These are phyloP conservation scores for Cymodocea nodosa DNA, from an alignment of 116 monocot species.

Conservation along the genomic window DNA sequence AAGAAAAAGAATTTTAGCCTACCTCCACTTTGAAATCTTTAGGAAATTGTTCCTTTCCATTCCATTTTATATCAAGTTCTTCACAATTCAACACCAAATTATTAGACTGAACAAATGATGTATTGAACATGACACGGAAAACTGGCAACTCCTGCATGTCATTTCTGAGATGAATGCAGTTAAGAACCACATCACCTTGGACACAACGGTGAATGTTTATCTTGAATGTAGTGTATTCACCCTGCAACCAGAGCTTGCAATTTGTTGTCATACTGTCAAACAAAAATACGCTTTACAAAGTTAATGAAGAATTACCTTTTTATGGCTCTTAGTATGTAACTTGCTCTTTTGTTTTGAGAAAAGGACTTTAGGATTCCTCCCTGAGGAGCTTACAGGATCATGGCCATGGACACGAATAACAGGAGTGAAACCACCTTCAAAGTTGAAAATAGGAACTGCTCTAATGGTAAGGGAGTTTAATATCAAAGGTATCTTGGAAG, in stretches of 20 bases:
- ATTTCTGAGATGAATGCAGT: conserved; percentile 54
- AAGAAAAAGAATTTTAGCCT: conserved; percentile 33
- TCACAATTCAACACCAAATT: conserved; percentile 57
- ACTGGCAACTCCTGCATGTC: conserved; percentile 45
- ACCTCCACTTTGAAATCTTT: conserved; percentile 89
- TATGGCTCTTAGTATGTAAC: conserved; percentile 28
- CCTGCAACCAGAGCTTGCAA: conserved; percentile 26
- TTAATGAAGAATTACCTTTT: conserved; percentile 38
- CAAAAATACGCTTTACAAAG: neutral
- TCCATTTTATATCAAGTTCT: conserved; percentile 65
- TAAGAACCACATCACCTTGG: conserved; percentile 92
- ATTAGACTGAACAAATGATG: conserved; percentile 57
- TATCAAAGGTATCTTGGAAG: conserved; percentile 27
- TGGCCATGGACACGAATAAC: conserved; percentile 60
- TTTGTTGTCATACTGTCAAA: neutral
- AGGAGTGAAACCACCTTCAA: conserved; percentile 43
- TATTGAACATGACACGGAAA: conserved; percentile 92
- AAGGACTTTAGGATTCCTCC: conserved; percentile 35
- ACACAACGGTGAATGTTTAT: conserved; percentile 60
- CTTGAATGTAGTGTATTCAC: conserved; percentile 32
- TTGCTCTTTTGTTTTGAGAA: conserved; percentile 49
- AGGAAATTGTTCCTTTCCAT: conserved; percentile 38
- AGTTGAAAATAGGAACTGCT: conserved; percentile 51
- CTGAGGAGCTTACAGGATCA: conserved; percentile 35
- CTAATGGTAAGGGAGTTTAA: conserved; percentile 51